These are phyloP conservation scores for Paramecium pentaurelia DNA, from an alignment of 73 alveolate species.

Conservation along the genomic window DNA sequence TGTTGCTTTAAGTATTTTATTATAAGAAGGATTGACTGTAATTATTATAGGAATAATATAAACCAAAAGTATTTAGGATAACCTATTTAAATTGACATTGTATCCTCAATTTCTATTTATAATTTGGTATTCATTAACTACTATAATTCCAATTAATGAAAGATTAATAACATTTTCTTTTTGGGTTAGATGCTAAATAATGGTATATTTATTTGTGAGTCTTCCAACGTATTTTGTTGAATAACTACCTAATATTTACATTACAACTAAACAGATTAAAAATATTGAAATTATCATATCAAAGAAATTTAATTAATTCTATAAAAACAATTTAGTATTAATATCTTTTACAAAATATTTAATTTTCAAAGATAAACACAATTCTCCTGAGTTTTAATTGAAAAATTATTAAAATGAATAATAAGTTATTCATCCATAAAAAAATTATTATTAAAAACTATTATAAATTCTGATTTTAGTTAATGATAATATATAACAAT, in stretches of 20 bases:
- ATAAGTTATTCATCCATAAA: neutral
- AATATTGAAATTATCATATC: neutral
- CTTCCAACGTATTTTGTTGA: neutral
- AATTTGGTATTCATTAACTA: neutral
- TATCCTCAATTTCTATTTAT: neutral
- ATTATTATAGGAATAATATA: neutral
- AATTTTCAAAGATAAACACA: neutral
- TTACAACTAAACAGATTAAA: neutral
- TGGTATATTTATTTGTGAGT: neutral
- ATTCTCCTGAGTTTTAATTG: neutral
- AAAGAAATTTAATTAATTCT: neutral
- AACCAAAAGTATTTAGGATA: neutral
- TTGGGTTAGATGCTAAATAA: neutral
- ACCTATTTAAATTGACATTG: neutral
- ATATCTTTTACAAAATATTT: neutral
- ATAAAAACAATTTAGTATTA: neutral
- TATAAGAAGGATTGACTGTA: neutral
- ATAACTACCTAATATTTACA: neutral
- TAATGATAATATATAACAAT: neutral
- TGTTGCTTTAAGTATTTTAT: neutral
- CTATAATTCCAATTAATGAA: neutral
- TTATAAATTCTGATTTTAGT: neutral
- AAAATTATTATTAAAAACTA: neutral
- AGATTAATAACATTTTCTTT: neutral
- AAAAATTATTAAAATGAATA: neutral